Percentiles rank a stretch among this genome's conserved stretches.
Evolutionary conservation across 306 rosid species (phyloP).

Genomic region (Elaeagnus macrophylla): DNA sequence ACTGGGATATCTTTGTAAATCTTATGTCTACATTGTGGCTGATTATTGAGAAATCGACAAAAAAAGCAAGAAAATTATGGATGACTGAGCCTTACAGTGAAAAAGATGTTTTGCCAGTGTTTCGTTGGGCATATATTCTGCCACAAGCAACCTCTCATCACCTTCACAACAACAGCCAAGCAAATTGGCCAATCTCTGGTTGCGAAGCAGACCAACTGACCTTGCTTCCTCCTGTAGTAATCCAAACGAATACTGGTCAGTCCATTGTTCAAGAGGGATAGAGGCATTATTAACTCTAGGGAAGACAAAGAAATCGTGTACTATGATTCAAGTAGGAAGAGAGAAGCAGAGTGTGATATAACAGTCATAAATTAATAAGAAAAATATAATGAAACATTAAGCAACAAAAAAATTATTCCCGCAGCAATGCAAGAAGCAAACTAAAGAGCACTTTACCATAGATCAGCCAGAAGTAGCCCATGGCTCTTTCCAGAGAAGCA

Average conservation of each 20-base stretch:
- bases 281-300: no score
- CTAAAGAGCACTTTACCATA: no score
- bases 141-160: constrained; percentile 78
- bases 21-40: not conserved
- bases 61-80: not conserved
- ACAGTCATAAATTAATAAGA: not conserved
- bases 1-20: not conserved
- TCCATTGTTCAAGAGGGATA: not conserved
- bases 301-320: no score
- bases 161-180: constrained; percentile 70
- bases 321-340: no score
- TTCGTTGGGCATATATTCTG: constrained; percentile 73
- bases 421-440: no score
- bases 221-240: constrained; percentile 60
- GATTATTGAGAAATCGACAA: not conserved
- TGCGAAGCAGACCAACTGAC: constrained; percentile 76
- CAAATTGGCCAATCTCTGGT: constrained; percentile 58
- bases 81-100: constrained; percentile 44
- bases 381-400: no score
- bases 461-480: no score
- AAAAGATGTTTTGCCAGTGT: constrained; percentile 78
- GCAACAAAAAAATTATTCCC: no score
- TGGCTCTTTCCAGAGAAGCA: no score
- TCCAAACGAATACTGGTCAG: constrained; percentile 10
- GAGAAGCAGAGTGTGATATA: not conserved